Base-by-base conservation (phyloP, 2,329 filamentous ascomycete genomes). In the Sporothrix humicola region DNA sequence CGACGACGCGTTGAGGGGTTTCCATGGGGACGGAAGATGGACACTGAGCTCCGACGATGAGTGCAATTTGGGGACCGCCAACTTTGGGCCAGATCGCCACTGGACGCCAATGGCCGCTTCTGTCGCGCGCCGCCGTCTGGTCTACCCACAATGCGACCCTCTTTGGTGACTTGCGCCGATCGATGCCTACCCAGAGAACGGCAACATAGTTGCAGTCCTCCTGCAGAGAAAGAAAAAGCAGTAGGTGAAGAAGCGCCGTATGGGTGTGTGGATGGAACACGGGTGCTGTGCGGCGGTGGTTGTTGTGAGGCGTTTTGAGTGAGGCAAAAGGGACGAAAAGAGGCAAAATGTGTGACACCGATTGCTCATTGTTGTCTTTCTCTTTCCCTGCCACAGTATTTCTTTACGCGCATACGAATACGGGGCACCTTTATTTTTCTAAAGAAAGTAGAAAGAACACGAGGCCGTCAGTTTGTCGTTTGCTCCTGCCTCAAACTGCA, bases 201-300 rank as follows among this genome's bases (percentile, higher is more conserved):
- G 26, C 61, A 48, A 66, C 61, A 48, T 48, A 37, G 61, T 26
- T 26, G 42, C 42, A 66, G 31, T 37, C 31, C 31, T n/a, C 42
- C 59, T 65, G 59, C 20, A 26, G 59, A 61, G 58, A 15, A 31
- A 37, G 17, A 61, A n/a, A 37, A 42, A 31, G 17, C 4, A n/a
- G 5, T 13, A n/a, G 37, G 61, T 37, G 31, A 37, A 37, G 7
- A 46, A 65, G 37, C 10, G 59, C 12, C 42, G 15, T 48, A 17
- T 56, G 48, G 68, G 72, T 71, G 72, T 73, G 42, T 68, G 72
- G 59, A 71, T 71, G 72, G 59, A 71, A 71, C 68, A 37, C 15
- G 10, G 69, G n/a, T 59, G 52, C 50, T 59, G 52, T 26, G 72
- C 46, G 23, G 50, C 26, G 52, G 46, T 59, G 59, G 23, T 50